These are phyloP conservation scores for Asterella californica DNA, from an alignment of 225 moss, liverwort and hornwort genomes.

Conservation along the genomic window DNA sequence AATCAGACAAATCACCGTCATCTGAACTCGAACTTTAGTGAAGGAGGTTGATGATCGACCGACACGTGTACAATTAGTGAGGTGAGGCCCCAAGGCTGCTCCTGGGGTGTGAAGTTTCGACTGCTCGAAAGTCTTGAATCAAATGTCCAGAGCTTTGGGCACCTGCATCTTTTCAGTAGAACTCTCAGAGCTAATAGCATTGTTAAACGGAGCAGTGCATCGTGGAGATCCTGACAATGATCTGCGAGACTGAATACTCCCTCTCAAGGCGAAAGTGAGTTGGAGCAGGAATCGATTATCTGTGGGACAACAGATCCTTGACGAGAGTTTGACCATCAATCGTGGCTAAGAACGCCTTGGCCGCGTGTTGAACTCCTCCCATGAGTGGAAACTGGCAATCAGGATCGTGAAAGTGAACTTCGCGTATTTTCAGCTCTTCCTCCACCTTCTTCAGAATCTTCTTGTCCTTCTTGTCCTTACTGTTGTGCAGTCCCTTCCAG, in stretches of 20 bases:
- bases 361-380: conserved; percentile 50
- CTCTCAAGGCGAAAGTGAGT: background rate
- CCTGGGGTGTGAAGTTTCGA: background rate
- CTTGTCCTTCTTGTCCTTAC: conserved; percentile 34
- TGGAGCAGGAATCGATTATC: background rate
- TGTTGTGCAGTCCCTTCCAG: conserved; percentile 32
- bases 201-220: background rate
- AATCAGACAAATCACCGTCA: no score
- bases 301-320: conserved; percentile 27
- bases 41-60: background rate
- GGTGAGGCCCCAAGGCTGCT: background rate
- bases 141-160: background rate
- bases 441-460: conserved; percentile 40
- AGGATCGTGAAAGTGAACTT: conserved; percentile 43
- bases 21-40: background rate
- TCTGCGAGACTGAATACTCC: background rate
- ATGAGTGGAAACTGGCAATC: conserved; percentile 49
- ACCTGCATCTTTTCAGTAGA: background rate
- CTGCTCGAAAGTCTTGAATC: background rate
- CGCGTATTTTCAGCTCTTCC: conserved; percentile 41
- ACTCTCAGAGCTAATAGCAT: background rate
- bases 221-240: background rate
- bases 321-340: conserved; percentile 43
- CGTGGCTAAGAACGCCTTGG: conserved; percentile 38
- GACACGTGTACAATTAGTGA: background rate